Percentiles rank a stretch among this genome's conserved stretches.
phyloP scores from a whole-genome alignment of 257 asterid genomes.

The Prunella vulgaris region DNA sequence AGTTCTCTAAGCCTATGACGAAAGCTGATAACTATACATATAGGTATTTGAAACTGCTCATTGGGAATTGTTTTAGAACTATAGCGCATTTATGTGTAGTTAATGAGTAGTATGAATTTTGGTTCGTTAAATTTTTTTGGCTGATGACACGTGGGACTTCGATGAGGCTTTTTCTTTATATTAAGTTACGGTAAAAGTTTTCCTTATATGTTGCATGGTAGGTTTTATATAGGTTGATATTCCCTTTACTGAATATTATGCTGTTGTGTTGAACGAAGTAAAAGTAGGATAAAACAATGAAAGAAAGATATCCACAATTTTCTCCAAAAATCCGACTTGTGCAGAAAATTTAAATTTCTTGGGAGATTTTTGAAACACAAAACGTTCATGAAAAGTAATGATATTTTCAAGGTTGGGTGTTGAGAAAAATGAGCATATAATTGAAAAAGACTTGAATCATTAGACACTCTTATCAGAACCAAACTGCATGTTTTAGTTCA shows the following conservation, averaged over 20 bases:
- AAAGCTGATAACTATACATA: neutral
- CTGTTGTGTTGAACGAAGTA: neutral
- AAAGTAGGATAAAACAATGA: neutral
- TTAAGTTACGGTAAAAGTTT: neutral
- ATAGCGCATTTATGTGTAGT: neutral
- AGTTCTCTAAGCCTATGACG: neutral
- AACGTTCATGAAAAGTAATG: neutral
- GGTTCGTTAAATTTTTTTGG: neutral
- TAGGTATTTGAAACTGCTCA: neutral
- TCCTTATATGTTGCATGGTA: neutral
- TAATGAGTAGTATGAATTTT: neutral
- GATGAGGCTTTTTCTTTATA: neutral
- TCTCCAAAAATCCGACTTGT: neutral
- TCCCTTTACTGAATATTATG: neutral
- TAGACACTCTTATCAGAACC: neutral
- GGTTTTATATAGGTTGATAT: neutral
- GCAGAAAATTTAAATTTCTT: neutral
- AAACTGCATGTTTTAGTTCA: slow-evolving; percentile 3
- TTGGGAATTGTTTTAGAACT: neutral
- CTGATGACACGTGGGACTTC: neutral
- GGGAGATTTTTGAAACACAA: neutral
- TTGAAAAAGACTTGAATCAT: neutral
- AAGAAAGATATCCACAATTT: neutral
- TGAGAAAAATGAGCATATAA: neutral
- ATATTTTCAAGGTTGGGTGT: neutral